Base-by-base conservation (phyloP, 352 stramenopile species). In the Globisporangium heterothallicum region DNA sequence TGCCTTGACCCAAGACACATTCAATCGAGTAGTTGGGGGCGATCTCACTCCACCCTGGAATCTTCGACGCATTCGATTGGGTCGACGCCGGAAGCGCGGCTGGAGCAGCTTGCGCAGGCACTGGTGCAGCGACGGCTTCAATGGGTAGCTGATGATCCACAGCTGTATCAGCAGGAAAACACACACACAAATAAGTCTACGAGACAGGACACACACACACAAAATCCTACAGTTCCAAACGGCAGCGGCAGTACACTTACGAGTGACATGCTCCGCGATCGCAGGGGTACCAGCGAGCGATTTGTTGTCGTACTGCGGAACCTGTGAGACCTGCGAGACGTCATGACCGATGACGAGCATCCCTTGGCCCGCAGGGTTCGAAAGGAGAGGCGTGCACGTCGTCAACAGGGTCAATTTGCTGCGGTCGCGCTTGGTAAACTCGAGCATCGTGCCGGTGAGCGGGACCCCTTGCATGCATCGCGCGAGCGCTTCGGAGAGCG, bases 261-360 rank as follows among this genome's bases (percentile, higher is more conserved):
- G 62, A 22, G 68, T 74, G 49, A 49, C 58, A 50, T 81, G 54
- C 40, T 82, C 68, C 19, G 77, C 59, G 42, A 84, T 68, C 6
- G 74, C 74, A 0, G 77, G 77, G 4, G 78, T 86, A 30, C 78
- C 71, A 1, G 70, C 74, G 5, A 86, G 42, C 3, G 68, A 61
- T 47, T 68, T 65, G 44, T 70, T 67, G 53, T 74, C 53, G 22
- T 78, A 59, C 36, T 78, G 71, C 3, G 72, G 63, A 42, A 78
- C 60, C 4, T 77, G 61, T 0, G 64, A 70, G 36, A 80, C 61
- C 9, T 78, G 66, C 1, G 66, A 71, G 13, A 93, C 49, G 48
- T 93, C 76, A 47, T 92, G 80, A 0, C 74, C 80, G 24, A 92
- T 59, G 26, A 93, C 83, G 18, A 93, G 77, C 83, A 93, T 93